Percentiles rank a stretch among this genome's conserved stretches.
Evolutionary conservation across 1,284 basidiomycete genomes (phyloP).

Genomic region (Fomitopsis betulina): DNA sequence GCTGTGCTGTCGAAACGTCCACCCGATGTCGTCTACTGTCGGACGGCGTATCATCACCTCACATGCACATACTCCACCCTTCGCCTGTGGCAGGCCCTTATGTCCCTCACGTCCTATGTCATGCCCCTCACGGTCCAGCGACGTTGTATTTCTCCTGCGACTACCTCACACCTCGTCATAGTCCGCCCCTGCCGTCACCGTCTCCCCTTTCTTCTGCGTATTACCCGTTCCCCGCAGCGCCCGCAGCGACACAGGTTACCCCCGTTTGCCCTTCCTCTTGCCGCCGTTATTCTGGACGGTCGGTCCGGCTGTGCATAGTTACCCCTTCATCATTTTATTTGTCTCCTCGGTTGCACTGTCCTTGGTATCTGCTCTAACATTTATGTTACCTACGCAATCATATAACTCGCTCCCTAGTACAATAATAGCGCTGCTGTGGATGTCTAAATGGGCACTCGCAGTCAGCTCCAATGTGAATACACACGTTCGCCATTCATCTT

Average conservation of each 20-base stretch:
- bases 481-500: not conserved
- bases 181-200: not conserved
- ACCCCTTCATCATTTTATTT: not conserved
- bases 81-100: not conserved
- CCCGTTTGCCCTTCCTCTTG: not conserved
- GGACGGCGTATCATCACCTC: not conserved
- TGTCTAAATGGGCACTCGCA: not conserved
- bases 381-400: slow-evolving; percentile 6
- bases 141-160: not conserved
- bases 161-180: not conserved
- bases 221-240: not conserved
- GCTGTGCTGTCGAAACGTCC: not conserved
- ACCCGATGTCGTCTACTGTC: not conserved
- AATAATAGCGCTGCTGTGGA: slow-evolving; percentile 4
- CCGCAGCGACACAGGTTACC: not conserved
- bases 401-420: slow-evolving; percentile 8
- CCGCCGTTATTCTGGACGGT: not conserved
- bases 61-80: slow-evolving; percentile 1
- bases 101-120: slow-evolving; percentile 3
- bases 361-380: slow-evolving; percentile 4
- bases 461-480: not conserved
- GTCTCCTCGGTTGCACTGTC: not conserved
- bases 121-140: not conserved
- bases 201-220: not conserved
- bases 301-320: slow-evolving; percentile 6